Evolutionary conservation across 495 filamentous ascomycete genomes (phyloP).

Genomic region (Cercophora scortea): DNA sequence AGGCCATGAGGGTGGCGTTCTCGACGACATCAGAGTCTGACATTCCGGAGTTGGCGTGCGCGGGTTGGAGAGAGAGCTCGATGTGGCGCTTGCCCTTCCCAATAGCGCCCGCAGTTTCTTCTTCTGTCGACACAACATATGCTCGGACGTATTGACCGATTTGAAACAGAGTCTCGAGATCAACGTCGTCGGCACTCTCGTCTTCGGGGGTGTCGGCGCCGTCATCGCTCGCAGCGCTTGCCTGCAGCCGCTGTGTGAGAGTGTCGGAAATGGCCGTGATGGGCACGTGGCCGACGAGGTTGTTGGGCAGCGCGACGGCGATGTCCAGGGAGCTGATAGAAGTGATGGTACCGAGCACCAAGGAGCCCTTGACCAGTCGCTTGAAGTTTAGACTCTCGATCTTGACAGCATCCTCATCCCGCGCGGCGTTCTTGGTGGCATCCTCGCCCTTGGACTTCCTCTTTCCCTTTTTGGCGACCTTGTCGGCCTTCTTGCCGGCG

Average conservation of each 20-base stretch:
- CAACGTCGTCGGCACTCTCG: constrained; percentile 48
- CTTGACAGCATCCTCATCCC: constrained; percentile 53
- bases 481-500: constrained; percentile 29
- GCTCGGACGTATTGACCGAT: constrained; percentile 86
- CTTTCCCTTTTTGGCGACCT: constrained; percentile 41
- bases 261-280: constrained; percentile 78
- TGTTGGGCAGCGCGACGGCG: constrained; percentile 79
- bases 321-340: constrained; percentile 75
- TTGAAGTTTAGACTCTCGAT: constrained; percentile 88
- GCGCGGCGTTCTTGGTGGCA: constrained; percentile 24
- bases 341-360: constrained; percentile 79
- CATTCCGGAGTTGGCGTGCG: constrained; percentile 66
- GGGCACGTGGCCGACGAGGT: constrained; percentile 80
- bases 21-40: constrained; percentile 58
- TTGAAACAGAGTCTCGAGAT: constrained; percentile 64
- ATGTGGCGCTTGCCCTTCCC: constrained; percentile 71
- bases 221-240: constrained; percentile 47
- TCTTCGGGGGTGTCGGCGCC: constrained; percentile 36
- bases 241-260: constrained; percentile 50
- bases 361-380: constrained; percentile 72
- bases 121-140: constrained; percentile 68
- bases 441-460: constrained; percentile 48
- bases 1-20: constrained; percentile 74
- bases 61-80: constrained; percentile 74
- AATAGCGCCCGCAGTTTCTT: constrained; percentile 35